These are phyloP conservation scores for Chlorophyllum brunneum DNA, from an alignment of 768 basidiomycete species.

Conservation along the genomic window DNA sequence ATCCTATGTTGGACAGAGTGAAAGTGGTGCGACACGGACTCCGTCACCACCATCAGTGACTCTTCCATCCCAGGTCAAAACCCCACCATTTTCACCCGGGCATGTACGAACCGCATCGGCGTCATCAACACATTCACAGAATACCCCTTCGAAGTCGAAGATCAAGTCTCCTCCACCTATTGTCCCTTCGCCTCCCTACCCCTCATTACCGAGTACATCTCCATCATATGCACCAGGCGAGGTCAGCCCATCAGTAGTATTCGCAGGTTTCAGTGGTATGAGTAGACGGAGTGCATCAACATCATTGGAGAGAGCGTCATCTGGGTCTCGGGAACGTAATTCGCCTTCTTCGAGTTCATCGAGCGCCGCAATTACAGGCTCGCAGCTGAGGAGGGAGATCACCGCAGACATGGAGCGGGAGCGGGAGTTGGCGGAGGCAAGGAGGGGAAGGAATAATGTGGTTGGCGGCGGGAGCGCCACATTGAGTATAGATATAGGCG, in stretches of 20 bases:
- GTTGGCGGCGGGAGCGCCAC: not conserved
- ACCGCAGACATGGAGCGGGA: not conserved
- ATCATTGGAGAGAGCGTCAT: conserved; percentile 11
- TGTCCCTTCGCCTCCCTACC: conserved; percentile 13
- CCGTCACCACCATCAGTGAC: conserved; percentile 9
- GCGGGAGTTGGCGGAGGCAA: conserved; percentile 7
- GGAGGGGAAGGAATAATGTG: conserved; percentile 5
- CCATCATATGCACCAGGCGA: conserved; percentile 11
- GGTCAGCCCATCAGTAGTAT: not conserved
- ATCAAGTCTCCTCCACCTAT: conserved; percentile 4
- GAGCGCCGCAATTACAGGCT: conserved; percentile 1
- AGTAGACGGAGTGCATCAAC: conserved; percentile 1
- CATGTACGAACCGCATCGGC: conserved; percentile 4
- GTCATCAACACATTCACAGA: conserved; percentile 3
- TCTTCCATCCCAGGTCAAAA: not conserved
- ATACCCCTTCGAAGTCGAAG: not conserved
- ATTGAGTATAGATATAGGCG: conserved; percentile 7
- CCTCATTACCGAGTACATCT: conserved; percentile 14
- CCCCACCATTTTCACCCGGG: not conserved
- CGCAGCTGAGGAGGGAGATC: not conserved
- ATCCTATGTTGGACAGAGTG: conserved; percentile 19
- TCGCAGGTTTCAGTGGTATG: not conserved
- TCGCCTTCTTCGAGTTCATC: conserved; percentile 8
- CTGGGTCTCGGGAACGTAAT: conserved; percentile 6
- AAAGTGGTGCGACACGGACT: conserved; percentile 11